Percentiles rank a stretch among this genome's conserved stretches.
Conservation (phyloP, 306 rosid genomes). For the Carpinus viminea region DNA sequence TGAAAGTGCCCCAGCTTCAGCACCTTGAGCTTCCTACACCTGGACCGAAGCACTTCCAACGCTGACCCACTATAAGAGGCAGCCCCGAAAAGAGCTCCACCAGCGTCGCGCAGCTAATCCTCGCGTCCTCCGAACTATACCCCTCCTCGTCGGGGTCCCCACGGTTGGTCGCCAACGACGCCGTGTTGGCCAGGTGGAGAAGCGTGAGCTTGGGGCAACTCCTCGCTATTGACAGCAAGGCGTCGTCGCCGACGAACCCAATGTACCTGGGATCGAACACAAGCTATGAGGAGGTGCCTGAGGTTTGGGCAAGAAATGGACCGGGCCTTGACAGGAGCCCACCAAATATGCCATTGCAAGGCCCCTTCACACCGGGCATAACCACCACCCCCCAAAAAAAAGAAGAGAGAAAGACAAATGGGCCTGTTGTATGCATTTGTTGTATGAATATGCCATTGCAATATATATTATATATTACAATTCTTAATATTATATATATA, state of each 20-base stretch:
- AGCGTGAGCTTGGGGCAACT: slow-evolving; percentile 66
- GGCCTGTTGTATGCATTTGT: too few species aligned
- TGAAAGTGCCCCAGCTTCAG: slow-evolving; percentile 84
- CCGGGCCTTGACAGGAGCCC: too few species aligned
- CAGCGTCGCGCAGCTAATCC: slow-evolving; percentile 52
- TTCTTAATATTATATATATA: too few species aligned
- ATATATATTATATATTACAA: too few species aligned
- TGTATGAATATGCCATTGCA: too few species aligned
- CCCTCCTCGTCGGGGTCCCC: slow-evolving; percentile 61
- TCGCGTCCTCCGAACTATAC: slow-evolving; percentile 57
- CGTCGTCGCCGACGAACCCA: slow-evolving; percentile 77
- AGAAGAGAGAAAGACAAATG: too few species aligned
- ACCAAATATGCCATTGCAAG: too few species aligned
- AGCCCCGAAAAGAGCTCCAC: slow-evolving; percentile 67
- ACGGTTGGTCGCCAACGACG: slow-evolving; percentile 55
- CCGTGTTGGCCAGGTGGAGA: slow-evolving; percentile 68
- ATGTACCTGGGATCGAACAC: slow-evolving; percentile 82
- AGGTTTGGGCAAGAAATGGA: slow-evolving; percentile 84
- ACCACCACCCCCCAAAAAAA: too few species aligned
- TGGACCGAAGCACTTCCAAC: slow-evolving; percentile 62
- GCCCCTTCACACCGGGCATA: too few species aligned
- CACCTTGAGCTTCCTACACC: slow-evolving; percentile 61
- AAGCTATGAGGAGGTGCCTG: slow-evolving; percentile 59
- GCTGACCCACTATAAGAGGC: slow-evolving; percentile 65
- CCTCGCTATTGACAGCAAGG: slow-evolving; percentile 48